Percentiles rank a stretch among this genome's conserved stretches.
Evolutionary conservation across 2,329 filamentous ascomycete species (phyloP).

Genomic region (Magnaporthiopsis rhizophila): DNA sequence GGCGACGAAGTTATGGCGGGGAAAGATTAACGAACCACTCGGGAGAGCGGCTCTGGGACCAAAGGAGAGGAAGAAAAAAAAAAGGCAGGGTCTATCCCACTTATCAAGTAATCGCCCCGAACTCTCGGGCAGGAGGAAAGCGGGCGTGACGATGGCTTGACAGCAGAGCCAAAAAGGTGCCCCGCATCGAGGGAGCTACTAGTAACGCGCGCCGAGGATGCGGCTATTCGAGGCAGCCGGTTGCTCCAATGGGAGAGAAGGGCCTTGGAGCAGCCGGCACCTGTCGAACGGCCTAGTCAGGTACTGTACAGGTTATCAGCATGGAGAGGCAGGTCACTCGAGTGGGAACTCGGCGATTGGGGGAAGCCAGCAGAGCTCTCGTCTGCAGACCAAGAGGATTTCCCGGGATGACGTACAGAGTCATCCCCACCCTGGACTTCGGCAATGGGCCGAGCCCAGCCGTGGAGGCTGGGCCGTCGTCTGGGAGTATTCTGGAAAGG

Average conservation of each 20-base stretch:
- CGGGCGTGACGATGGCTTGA: neutral
- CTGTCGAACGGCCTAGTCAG: neutral
- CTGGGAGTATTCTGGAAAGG: neutral
- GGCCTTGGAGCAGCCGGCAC: too few relatives aligned
- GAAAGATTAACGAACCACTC: neutral
- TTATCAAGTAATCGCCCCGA: neutral
- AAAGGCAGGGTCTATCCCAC: neutral
- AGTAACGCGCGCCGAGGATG: neutral
- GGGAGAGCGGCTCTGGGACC: neutral
- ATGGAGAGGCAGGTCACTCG: neutral
- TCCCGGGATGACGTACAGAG: conserved; percentile 14
- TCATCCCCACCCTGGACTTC: conserved; percentile 2
- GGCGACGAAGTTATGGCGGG: neutral
- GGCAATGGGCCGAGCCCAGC: conserved; percentile 5
- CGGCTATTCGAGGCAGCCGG: neutral
- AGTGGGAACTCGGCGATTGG: conserved; percentile 16
- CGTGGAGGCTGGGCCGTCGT: neutral
- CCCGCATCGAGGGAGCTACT: neutral
- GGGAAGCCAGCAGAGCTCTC: conserved; percentile 1
- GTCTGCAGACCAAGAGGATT: conserved; percentile 16
- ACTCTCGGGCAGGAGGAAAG: neutral
- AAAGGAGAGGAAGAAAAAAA: too few relatives aligned
- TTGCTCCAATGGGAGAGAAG: too few relatives aligned
- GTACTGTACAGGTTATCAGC: neutral
- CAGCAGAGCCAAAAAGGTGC: neutral